phyloP scores from a whole-genome alignment of 1,139 yeast species.

The Magnusiomyces tetraspermus region DNA sequence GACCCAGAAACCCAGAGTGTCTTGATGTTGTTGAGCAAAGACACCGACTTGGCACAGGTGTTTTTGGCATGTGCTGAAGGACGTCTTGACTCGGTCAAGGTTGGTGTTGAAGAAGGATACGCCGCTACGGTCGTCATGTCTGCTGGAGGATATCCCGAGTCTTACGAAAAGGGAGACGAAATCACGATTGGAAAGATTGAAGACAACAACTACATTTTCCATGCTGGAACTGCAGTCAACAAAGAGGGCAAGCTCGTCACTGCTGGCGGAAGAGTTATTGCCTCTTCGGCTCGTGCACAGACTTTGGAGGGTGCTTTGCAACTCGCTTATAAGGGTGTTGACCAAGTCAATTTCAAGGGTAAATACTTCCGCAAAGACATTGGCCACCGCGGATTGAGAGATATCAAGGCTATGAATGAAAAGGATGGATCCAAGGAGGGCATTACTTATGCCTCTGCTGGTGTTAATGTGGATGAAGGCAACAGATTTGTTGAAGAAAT shows the following conservation, averaged over 20 bases:
- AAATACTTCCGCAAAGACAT: slow-evolving; percentile 86
- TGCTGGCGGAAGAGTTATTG: slow-evolving; percentile 94
- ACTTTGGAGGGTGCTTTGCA: slow-evolving; percentile 73
- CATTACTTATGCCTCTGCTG: slow-evolving; percentile 83
- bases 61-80: slow-evolving; percentile 93
- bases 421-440: slow-evolving; percentile 15
- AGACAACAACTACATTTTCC: slow-evolving; percentile 68
- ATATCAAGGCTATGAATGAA: slow-evolving; percentile 23
- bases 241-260: slow-evolving; percentile 59
- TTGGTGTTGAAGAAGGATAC: slow-evolving; percentile 52
- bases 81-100: slow-evolving; percentile 74
- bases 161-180: slow-evolving; percentile 76
- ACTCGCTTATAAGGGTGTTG: slow-evolving; percentile 79
- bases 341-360: slow-evolving; percentile 57
- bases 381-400: slow-evolving; percentile 90
- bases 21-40: slow-evolving; percentile 69
- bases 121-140: slow-evolving; percentile 93
- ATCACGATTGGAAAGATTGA: slow-evolving; percentile 44
- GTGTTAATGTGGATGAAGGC: slow-evolving; percentile 96
- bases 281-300: slow-evolving; percentile 77
- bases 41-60: slow-evolving; percentile 85
- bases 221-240: slow-evolving; percentile 69
- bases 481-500: slow-evolving; percentile 82
- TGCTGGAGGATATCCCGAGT: slow-evolving; percentile 94
- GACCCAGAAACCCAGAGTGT: slow-evolving; percentile 99